These are phyloP conservation scores for Sporothrix globosa DNA, from an alignment of 2,329 filamentous ascomycete genomes.

Conservation along the genomic window DNA sequence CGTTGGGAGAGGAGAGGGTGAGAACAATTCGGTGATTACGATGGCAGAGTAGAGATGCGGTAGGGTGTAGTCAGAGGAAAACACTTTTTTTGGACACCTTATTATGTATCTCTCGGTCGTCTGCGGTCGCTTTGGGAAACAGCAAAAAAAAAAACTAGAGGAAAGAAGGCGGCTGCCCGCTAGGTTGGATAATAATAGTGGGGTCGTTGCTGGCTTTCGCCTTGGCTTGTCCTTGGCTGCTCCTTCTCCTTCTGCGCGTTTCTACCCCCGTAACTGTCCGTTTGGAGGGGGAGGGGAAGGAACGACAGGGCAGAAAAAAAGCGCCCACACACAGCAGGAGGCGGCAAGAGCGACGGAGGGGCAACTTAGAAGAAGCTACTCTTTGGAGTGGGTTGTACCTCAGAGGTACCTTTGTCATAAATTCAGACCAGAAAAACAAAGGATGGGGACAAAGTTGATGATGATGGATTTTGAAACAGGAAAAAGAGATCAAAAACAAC, in stretches of 20 bases:
- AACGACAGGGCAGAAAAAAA: constrained; percentile 27
- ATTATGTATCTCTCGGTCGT: constrained; percentile 24
- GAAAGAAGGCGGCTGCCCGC: constrained; percentile 4
- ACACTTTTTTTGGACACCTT: constrained; percentile 25
- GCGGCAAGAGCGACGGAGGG: constrained; percentile 25
- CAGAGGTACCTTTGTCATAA: constrained; percentile 3
- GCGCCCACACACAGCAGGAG: constrained; percentile 13
- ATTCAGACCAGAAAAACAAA: neutral
- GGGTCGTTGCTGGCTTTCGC: constrained; percentile 20
- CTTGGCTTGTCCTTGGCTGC: neutral
- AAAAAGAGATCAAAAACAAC: neutral
- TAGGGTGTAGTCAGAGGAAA: constrained; percentile 20
- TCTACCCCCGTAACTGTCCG: constrained; percentile 17
- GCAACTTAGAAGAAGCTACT: constrained; percentile 22
- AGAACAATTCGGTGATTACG: constrained; percentile 20
- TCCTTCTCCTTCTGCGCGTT: constrained; percentile 26
- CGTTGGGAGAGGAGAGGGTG: constrained; percentile 5
- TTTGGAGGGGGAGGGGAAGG: constrained; percentile 24
- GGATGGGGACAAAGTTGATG: neutral
- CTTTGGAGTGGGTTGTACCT: constrained; percentile 1
- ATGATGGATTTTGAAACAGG: neutral
- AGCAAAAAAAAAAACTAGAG: constrained; percentile 20
- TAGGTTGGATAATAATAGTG: constrained; percentile 26
- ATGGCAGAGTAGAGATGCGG: constrained; percentile 3
- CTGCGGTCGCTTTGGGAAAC: constrained; percentile 14